phyloP scores from a whole-genome alignment of 371 early-diverging fungal species.

The Mortierella sp. region DNA sequence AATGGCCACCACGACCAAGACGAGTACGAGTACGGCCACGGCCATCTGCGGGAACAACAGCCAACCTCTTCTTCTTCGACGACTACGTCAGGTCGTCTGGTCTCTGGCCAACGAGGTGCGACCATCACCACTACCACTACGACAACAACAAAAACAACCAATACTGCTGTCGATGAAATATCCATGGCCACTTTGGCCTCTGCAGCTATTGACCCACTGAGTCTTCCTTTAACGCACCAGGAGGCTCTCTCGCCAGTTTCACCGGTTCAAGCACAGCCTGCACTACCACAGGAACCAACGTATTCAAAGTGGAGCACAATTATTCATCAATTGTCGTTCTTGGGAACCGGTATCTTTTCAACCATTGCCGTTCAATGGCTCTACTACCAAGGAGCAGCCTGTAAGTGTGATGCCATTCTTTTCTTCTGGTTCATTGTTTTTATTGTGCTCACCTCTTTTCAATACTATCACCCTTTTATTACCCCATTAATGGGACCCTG shows the following conservation, averaged over 20 bases:
- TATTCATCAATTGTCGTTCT: slow-evolving; percentile 68
- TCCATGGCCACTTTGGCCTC: slow-evolving; percentile 6
- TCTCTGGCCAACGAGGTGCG: background rate
- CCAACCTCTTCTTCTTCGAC: background rate
- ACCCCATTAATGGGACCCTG: background rate
- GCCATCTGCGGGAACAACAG: slow-evolving; percentile 5
- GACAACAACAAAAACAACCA: background rate
- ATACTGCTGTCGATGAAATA: slow-evolving; percentile 12
- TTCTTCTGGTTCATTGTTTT: background rate
- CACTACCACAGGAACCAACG: background rate
- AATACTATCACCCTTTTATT: background rate
- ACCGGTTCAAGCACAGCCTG: background rate
- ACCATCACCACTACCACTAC: background rate
- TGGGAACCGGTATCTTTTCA: slow-evolving; percentile 69
- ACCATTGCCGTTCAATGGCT: slow-evolving; percentile 76
- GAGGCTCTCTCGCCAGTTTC: background rate
- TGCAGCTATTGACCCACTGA: slow-evolving; percentile 20
- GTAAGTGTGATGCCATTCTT: slow-evolving; percentile 53
- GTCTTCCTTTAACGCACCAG: slow-evolving; percentile 8
- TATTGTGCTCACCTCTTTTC: background rate
- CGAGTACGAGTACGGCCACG: background rate
- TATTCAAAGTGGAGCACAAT: slow-evolving; percentile 57
- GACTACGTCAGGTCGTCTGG: background rate
- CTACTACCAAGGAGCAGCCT: slow-evolving; percentile 77
- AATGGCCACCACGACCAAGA: background rate